Conservation (phyloP, 352 stramenopile genomes). For the Thalassiosira exigua region DNA sequence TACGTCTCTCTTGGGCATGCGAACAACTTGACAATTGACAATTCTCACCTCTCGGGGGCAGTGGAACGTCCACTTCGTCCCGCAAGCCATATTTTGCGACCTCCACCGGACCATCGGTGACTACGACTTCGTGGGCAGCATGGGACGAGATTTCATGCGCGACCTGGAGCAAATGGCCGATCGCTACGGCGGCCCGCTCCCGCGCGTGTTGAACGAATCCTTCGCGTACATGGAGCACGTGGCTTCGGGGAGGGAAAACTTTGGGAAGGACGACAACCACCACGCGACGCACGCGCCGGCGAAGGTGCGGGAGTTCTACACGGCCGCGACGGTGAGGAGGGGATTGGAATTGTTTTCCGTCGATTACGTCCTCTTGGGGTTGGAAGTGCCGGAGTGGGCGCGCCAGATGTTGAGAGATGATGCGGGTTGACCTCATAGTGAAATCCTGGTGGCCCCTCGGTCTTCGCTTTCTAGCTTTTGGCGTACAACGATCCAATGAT, state of each 20-base stretch:
- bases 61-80: conserved; percentile 76
- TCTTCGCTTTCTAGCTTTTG: too few relatives aligned
- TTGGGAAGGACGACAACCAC: conserved; percentile 8
- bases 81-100: conserved; percentile 67
- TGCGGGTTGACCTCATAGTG: too few relatives aligned
- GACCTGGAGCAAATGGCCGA: conserved; percentile 53
- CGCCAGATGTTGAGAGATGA: conserved; percentile 64
- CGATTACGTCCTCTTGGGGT: conserved; percentile 67
- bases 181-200: conserved; percentile 30
- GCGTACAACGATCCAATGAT: too few relatives aligned
- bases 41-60: too few relatives aligned
- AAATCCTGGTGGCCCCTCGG: too few relatives aligned
- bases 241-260: conserved; percentile 30
- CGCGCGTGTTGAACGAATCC: conserved; percentile 21
- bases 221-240: conserved; percentile 33
- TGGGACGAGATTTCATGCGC: conserved; percentile 55
- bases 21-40: too few relatives aligned
- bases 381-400: conserved; percentile 68
- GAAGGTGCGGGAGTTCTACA: conserved; percentile 65
- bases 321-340: conserved; percentile 51
- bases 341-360: conserved; percentile 73
- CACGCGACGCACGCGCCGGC: conserved; percentile 45
- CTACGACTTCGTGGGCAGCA: conserved; percentile 68
- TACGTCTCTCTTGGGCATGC: too few relatives aligned
- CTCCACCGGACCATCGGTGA: conserved; percentile 55